A percentile compares a stretch with the other conserved stretches of the same genome.
Conservation (phyloP, 2,329 filamentous ascomycete genomes). For the Nannizziopsis barbatae region DNA sequence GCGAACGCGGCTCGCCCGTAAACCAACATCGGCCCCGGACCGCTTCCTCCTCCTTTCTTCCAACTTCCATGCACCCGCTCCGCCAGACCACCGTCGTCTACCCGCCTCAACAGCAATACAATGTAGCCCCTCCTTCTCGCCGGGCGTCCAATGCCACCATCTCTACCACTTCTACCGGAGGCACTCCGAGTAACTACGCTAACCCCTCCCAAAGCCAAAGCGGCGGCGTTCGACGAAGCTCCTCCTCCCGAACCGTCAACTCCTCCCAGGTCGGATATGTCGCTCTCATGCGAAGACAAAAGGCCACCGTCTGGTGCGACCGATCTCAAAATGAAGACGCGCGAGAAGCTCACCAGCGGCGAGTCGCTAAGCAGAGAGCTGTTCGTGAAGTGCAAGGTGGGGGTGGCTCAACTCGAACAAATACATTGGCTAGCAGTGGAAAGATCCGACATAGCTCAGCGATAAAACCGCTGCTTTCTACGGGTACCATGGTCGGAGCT, state of each 20-base stretch:
- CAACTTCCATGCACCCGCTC: slow-evolving; percentile 12
- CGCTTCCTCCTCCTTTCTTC: slow-evolving; percentile 14
- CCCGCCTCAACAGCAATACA: slow-evolving; percentile 9
- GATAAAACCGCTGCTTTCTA: slow-evolving; percentile 65
- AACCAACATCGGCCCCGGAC: slow-evolving; percentile 14
- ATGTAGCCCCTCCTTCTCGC: slow-evolving; percentile 18
- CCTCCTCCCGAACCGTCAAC: slow-evolving; percentile 62
- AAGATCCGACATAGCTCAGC: slow-evolving; percentile 87
- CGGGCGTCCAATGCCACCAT: slow-evolving; percentile 33
- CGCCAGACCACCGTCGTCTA: slow-evolving; percentile 10
- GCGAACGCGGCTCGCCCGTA: neutral
- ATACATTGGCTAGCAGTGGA: slow-evolving; percentile 53
- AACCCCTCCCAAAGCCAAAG: slow-evolving; percentile 21
- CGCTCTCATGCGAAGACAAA: slow-evolving; percentile 89
- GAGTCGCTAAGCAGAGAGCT: slow-evolving; percentile 76
- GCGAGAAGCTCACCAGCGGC: slow-evolving; percentile 66
- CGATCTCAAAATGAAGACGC: slow-evolving; percentile 87
- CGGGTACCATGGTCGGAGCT: slow-evolving; percentile 61
- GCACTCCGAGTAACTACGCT: slow-evolving; percentile 23
- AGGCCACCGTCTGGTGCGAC: slow-evolving; percentile 97
- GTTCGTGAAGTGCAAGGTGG: slow-evolving; percentile 69
- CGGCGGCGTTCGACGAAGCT: slow-evolving; percentile 57
- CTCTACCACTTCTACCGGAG: slow-evolving; percentile 32
- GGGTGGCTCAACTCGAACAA: slow-evolving; percentile 42
- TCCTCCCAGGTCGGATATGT: slow-evolving; percentile 68